Percentiles rank a stretch among this genome's conserved stretches.
These are phyloP conservation scores for Emydomyces testavorans DNA, from an alignment of 2,329 filamentous ascomycete species.

Conservation along the genomic window DNA sequence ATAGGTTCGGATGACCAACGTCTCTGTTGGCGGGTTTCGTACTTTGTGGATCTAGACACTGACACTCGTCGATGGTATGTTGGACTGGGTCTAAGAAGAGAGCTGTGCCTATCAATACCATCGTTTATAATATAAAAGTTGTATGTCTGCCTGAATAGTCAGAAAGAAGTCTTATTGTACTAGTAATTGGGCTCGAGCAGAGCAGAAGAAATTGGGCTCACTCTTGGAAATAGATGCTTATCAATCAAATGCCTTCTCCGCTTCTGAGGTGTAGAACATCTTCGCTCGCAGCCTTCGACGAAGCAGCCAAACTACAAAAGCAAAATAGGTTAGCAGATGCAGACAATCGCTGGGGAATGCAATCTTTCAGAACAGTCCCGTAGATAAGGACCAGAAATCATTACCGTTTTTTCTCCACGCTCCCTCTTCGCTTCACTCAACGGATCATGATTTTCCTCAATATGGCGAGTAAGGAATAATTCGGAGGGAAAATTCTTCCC, in stretches of 20 bases:
- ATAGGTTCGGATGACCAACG: constrained; percentile 23
- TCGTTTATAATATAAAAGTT: constrained; percentile 79
- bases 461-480: constrained; percentile 70
- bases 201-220: constrained; percentile 20
- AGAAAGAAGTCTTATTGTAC: background rate
- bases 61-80: constrained; percentile 29
- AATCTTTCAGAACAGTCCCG: too few relatives aligned
- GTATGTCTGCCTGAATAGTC: constrained; percentile 47
- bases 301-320: constrained; percentile 68
- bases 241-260: constrained; percentile 80
- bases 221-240: constrained; percentile 79
- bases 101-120: constrained; percentile 75
- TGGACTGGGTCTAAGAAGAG: constrained; percentile 51
- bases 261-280: constrained; percentile 74
- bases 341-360: too few relatives aligned
- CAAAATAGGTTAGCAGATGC: background rate
- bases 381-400: background rate
- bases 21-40: constrained; percentile 27
- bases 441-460: constrained; percentile 83
- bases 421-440: constrained; percentile 60
- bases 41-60: constrained; percentile 26
- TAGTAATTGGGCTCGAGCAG: background rate
- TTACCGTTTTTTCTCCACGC: constrained; percentile 72
- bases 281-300: constrained; percentile 72
- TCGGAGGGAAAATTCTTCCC: constrained; percentile 76